Base-by-base conservation (phyloP, 768 basidiomycete genomes). In the Tricholoma sp. region DNA sequence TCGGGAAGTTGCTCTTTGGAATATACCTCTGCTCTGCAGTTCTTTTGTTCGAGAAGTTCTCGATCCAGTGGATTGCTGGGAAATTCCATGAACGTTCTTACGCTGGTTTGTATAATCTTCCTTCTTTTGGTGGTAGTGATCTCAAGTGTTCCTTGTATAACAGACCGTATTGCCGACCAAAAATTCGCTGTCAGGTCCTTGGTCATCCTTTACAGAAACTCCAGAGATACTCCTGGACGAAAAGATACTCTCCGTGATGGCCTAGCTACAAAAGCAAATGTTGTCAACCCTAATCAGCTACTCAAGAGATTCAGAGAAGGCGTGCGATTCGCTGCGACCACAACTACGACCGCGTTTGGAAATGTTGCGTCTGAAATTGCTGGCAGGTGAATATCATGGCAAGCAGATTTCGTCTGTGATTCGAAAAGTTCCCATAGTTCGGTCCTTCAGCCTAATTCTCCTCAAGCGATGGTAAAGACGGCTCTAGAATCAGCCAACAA, bases 361-460 rank as follows among this genome's bases (percentile, higher is more conserved):
- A 82, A 82, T 60, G 80, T 83, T 22, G 82, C 82, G 2, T 80
- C 79, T 21, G 77, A 80, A 64, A 80, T 82, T 58, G 74, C 79
- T 51, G 80, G 80, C 34, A 81, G 76, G 78, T 78, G 59, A 39
- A 18, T 32, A 49, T 18, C 9, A 41, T 35, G 18, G 11, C 8
- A 11, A 32, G 21, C 27, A 11, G 21, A 39, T 31, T 22, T n/a
- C n/a, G 9, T 29, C 16, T 24, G 47, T 54, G 34, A 61, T 54
- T 53, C 22, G 54, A 37, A 45, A 35, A 31, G 21, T 18, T 19
- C 22, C 7, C 58, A 57, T 50, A 84, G 83, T 58, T 86, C 85
- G 37, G 81, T 94, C n/a, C 71, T 95, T 19, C 92, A 94, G 68
- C 93, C 93, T 41, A 94, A 94, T 67, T 91, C 89, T 0, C 89